Conservation (phyloP, 192 early-diverging fungal species). For the Endogone sp. region DNA sequence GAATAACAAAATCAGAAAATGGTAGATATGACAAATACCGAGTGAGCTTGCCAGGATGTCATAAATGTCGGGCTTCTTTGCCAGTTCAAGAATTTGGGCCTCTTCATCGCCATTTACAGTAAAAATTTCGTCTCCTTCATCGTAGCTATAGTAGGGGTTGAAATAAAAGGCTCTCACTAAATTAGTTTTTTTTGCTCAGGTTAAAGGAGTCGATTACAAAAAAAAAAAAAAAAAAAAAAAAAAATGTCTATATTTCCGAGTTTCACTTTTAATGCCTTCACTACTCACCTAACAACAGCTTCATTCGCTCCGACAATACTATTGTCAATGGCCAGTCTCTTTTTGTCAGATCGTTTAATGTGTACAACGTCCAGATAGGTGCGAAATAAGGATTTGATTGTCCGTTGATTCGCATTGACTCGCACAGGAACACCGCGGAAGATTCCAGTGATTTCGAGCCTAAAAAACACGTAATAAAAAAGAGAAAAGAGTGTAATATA, state of each 20-base stretch:
- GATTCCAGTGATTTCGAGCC: slow-evolving; percentile 91
- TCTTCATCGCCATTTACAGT: slow-evolving; percentile 46
- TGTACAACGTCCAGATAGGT: slow-evolving; percentile 97
- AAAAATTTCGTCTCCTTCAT: slow-evolving; percentile 43
- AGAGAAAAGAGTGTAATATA: too few species aligned
- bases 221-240: not conserved
- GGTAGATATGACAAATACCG: too few species aligned
- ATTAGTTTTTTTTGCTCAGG: too few species aligned
- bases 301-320: slow-evolving; percentile 15
- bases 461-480: slow-evolving; percentile 9
- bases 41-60: slow-evolving; percentile 80
- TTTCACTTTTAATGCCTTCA: not conserved
- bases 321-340: slow-evolving; percentile 56
- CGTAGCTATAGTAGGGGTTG: slow-evolving; percentile 38
- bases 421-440: slow-evolving; percentile 92
- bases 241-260: slow-evolving; percentile 12
- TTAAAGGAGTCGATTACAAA: too few species aligned
- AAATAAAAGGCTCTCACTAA: slow-evolving; percentile 29
- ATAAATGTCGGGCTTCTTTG: slow-evolving; percentile 68
- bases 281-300: slow-evolving; percentile 18
- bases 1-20: too few species aligned
- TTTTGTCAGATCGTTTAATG: slow-evolving; percentile 75
- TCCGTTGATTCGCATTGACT: slow-evolving; percentile 81
- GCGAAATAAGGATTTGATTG: slow-evolving; percentile 87
- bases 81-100: slow-evolving; percentile 58